Evolutionary conservation across 495 filamentous ascomycete genomes (phyloP).

Genomic region (Staphylotrichum tortipilum): DNA sequence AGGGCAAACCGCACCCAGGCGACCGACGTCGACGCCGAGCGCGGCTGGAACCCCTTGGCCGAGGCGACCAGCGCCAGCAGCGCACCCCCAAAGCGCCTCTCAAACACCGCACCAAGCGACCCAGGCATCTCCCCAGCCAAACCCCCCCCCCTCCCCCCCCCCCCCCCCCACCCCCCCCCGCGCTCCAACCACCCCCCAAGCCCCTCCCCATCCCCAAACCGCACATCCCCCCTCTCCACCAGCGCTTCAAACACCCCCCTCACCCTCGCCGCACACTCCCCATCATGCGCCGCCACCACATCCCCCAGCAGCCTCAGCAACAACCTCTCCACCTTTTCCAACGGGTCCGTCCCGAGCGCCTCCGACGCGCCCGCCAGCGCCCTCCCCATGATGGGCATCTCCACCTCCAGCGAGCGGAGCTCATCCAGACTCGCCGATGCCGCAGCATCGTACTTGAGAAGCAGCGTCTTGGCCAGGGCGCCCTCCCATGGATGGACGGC

Average conservation of each 20-base stretch:
- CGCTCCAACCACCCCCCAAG: conserved; percentile 20
- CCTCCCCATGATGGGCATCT: conserved; percentile 53
- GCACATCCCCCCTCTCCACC: conserved; percentile 1
- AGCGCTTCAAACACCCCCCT: conserved; percentile 11
- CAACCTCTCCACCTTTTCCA: conserved; percentile 37
- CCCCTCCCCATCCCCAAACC: conserved; percentile 3
- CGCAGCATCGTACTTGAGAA: conserved; percentile 47
- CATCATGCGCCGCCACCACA: conserved; percentile 35
- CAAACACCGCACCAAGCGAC: conserved; percentile 23
- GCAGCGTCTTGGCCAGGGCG: conserved; percentile 45
- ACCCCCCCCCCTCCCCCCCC: conserved; percentile 14
- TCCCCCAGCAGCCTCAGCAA: conserved; percentile 43
- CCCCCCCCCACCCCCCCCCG: conserved; percentile 3
- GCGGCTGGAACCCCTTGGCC: conserved; percentile 16
- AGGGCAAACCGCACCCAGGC: conserved; percentile 61
- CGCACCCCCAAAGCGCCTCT: conserved; percentile 34
- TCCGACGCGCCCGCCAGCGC: conserved; percentile 40
- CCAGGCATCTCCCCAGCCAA: conserved; percentile 15
- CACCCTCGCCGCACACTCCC: conserved; percentile 7
- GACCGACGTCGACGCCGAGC: conserved; percentile 30
- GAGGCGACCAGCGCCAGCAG: conserved; percentile 28
- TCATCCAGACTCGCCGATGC: conserved; percentile 49
- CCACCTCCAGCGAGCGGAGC: conserved; percentile 55
- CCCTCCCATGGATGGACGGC: conserved; percentile 42
- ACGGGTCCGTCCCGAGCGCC: conserved; percentile 40